These are phyloP conservation scores for Leccinum uliginosum DNA, from an alignment of 768 basidiomycete genomes.

Conservation along the genomic window DNA sequence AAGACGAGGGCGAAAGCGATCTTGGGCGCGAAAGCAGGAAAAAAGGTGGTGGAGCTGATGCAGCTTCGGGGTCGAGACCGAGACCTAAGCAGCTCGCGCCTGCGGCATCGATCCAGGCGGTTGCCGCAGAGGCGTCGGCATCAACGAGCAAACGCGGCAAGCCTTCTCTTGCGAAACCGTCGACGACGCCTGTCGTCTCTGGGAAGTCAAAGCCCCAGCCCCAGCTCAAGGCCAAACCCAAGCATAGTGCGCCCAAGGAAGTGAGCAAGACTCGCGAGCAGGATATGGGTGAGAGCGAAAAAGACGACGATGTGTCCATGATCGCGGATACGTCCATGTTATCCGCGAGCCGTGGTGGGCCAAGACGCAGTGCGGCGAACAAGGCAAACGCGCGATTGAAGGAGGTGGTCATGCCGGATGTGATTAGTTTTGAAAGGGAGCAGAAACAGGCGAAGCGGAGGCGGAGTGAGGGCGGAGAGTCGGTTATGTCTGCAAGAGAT, in stretches of 20 bases:
- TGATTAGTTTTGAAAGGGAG: constrained; percentile 65
- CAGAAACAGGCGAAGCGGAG: constrained; percentile 39
- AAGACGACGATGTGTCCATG: constrained; percentile 6
- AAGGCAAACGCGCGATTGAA: constrained; percentile 43
- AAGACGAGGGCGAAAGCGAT: background rate
- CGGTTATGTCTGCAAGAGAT: constrained; percentile 1
- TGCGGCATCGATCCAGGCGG: constrained; percentile 17
- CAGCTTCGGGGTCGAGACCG: background rate
- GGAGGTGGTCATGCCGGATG: constrained; percentile 71
- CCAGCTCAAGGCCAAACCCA: constrained; percentile 7
- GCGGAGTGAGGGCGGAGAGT: constrained; percentile 32
- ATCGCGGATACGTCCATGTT: constrained; percentile 5
- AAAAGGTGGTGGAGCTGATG: background rate
- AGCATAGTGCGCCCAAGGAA: background rate
- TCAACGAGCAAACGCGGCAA: constrained; percentile 15
- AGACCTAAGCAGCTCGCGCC: constrained; percentile 9
- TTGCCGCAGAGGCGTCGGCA: constrained; percentile 24
- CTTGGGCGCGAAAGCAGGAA: background rate
- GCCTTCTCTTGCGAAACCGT: constrained; percentile 16
- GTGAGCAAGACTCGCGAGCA: background rate
- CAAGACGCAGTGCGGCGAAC: constrained; percentile 50
- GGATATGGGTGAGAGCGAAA: background rate
- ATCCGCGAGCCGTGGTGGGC: constrained; percentile 17
- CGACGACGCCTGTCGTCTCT: background rate
- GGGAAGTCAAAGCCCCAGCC: constrained; percentile 2